Conservation (phyloP, 495 filamentous ascomycete species). For the Aspergillus leporis region DNA sequence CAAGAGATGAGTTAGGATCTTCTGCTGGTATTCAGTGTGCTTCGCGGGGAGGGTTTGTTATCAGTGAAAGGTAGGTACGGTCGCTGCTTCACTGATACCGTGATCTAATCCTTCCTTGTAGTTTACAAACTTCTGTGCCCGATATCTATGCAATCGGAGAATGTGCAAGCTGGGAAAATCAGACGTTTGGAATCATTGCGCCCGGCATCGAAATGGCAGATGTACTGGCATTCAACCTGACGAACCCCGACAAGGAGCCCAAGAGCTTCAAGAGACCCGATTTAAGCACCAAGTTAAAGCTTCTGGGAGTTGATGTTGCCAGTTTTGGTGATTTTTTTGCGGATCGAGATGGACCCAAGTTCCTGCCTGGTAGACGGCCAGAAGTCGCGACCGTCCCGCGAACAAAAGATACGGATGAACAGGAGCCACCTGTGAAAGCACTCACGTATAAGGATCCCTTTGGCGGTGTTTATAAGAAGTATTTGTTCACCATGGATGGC, state of each 20-base stretch:
- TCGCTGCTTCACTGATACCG: not conserved
- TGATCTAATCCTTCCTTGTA: slow-evolving; percentile 16
- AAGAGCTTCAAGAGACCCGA: slow-evolving; percentile 82
- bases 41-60: slow-evolving; percentile 74
- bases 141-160: slow-evolving; percentile 92
- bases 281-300: slow-evolving; percentile 90
- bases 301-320: slow-evolving; percentile 91
- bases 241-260: slow-evolving; percentile 72
- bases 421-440: slow-evolving; percentile 69
- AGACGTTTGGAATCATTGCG: slow-evolving; percentile 92
- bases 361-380: slow-evolving; percentile 59
- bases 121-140: slow-evolving; percentile 68
- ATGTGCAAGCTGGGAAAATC: slow-evolving; percentile 91
- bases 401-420: slow-evolving; percentile 35
- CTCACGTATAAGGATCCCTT: slow-evolving; percentile 94
- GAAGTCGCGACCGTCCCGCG: slow-evolving; percentile 22
- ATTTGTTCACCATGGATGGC: slow-evolving; percentile 87
- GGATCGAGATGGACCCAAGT: slow-evolving; percentile 81
- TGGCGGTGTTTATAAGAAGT: slow-evolving; percentile 94
- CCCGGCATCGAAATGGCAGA: slow-evolving; percentile 97
- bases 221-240: slow-evolving; percentile 91
- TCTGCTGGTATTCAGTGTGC: slow-evolving; percentile 72
- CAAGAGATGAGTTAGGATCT: slow-evolving; percentile 78
- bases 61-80: slow-evolving; percentile 54
- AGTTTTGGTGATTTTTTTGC: slow-evolving; percentile 98